Conservation (phyloP, 1,284 basidiomycete species). For the Naganishia cerealis region DNA sequence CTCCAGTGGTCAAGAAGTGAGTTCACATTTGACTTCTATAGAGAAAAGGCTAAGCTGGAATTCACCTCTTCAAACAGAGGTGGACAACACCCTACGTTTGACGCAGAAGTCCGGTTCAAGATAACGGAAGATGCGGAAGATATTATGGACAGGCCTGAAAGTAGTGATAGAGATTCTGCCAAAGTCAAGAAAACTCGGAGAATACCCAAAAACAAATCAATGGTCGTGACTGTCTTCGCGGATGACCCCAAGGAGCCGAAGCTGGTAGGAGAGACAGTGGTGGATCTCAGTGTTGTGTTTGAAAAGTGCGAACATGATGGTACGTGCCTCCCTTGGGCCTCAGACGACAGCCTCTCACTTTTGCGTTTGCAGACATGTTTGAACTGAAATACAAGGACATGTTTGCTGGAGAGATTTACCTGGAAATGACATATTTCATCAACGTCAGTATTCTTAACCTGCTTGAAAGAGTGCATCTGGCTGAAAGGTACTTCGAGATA, state of each 20-base stretch:
- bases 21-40: conserved; percentile 16
- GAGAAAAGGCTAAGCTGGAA: background rate
- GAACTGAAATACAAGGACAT: conserved; percentile 82
- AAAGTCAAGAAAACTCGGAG: conserved; percentile 11
- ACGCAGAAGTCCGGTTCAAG: conserved; percentile 93
- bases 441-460: conserved; percentile 64
- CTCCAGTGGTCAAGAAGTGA: conserved; percentile 78
- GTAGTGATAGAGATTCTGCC: conserved; percentile 16
- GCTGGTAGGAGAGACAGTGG: conserved; percentile 84
- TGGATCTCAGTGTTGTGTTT: conserved; percentile 85
- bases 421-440: conserved; percentile 93
- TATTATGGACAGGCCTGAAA: conserved; percentile 54
- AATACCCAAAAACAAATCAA: conserved; percentile 62
- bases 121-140: conserved; percentile 78
- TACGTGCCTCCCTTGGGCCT: conserved; percentile 55
- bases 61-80: conserved; percentile 59
- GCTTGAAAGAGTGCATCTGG: background rate
- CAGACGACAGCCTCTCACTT: background rate
- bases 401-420: conserved; percentile 87
- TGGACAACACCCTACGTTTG: conserved; percentile 98
- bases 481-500: conserved; percentile 30
- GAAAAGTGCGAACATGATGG: conserved; percentile 96
- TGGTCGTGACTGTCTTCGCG: conserved; percentile 85
- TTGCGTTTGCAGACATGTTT: conserved; percentile 78
- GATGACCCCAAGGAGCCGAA: conserved; percentile 94